Evolutionary conservation across 139 green algal genomes (phyloP), one percentile per base, ranked within the genome.

Genomic region (Chlorella ohadii): DNA sequence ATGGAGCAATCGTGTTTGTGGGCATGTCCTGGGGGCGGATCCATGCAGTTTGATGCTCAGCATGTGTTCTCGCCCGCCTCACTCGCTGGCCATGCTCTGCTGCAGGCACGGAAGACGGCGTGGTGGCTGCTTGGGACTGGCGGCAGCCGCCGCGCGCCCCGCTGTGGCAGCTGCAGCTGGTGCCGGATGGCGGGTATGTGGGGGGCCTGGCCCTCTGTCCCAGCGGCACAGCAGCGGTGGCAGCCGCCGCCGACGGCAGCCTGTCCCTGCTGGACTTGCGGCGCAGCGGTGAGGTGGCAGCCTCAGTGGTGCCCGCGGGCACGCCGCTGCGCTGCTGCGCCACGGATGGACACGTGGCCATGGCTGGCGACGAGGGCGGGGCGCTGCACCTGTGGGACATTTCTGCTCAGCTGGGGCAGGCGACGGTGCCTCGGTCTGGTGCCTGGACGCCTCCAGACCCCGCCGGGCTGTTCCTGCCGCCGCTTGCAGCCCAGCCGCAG

Each of bases 51-150:
- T n/a, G n/a, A n/a, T n/a, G n/a, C n/a, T n/a, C n/a, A n/a, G n/a
- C n/a, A n/a, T n/a, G n/a, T n/a, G n/a, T n/a, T n/a, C n/a, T n/a
- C n/a, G n/a, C n/a, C n/a, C n/a, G n/a, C n/a, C n/a, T n/a, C n/a
- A n/a, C n/a, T n/a, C n/a, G n/a, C n/a, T n/a, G n/a, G n/a, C n/a
- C n/a, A n/a, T n/a, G n/a, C n/a, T n/a, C 67, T 55, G n/a, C 23
- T 33, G 67, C 73, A 76, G 94, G 94, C 65, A 95, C 92, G 0
- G 92, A 96, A 76, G 94, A 96, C 66, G 94, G 94, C 51, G 34
- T 81, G 22, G 89, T 97, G 23, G 41, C 84, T 23, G 70, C 83
- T 3, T 94, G 88, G 85, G 93, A 96, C 83, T 47, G 91, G n/a
- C 84, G 93, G 13, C 66, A 34, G 41, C 51, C 47, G n/a, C 39